Base-by-base conservation (phyloP, 805 yeast species). In the Yarrowia bubula region DNA sequence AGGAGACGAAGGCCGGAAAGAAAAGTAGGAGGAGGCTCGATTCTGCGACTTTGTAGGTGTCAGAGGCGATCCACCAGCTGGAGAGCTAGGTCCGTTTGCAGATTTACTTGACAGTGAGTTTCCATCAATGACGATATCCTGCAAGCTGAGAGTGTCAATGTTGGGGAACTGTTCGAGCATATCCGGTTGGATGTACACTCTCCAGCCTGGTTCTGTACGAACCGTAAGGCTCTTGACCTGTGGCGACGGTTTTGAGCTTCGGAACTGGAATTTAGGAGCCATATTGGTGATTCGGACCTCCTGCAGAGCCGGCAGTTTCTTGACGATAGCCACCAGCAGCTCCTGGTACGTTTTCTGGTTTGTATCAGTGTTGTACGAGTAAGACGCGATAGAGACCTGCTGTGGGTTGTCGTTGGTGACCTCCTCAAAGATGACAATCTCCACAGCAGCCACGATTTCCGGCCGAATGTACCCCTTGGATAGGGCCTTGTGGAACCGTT, bases 141-240 rank as follows among this genome's bases (percentile, higher is more conserved):
- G 51, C 11, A 58, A 28, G 11, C 42, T 58, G 15, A 58, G 42
- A 13, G 42, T 18, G 9, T 33, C 33, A n/a, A 58, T 44, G 35
- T 58, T 58, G 8, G 64, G 64, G 11, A 58, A 58, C 64, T 43
- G 51, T n/a, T 58, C 51, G 9, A 58, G 43, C 39, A 43, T 43
- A 22, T 58, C 64, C 10, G 64, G 51, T 32, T 44, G 50, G 11
- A 58, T 33, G 43, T 44, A 58, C 14, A 43, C 51, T 44, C 64
- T 43, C 51, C 64, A 44, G 4, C 64, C 64, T 8, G 64, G 64
- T 22, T 43, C 64, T 4, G 64, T 35, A 10, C 51, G 22, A 7
- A 58, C 51, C 0, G 64, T 33, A 28, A 58, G 51, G 6, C 33
- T 15, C 4, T 35, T 58, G 42, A 58, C 64, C 7, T 44, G 64